These are phyloP conservation scores for Leccinum subtestaceum DNA, from an alignment of 768 basidiomycete species.

Conservation along the genomic window DNA sequence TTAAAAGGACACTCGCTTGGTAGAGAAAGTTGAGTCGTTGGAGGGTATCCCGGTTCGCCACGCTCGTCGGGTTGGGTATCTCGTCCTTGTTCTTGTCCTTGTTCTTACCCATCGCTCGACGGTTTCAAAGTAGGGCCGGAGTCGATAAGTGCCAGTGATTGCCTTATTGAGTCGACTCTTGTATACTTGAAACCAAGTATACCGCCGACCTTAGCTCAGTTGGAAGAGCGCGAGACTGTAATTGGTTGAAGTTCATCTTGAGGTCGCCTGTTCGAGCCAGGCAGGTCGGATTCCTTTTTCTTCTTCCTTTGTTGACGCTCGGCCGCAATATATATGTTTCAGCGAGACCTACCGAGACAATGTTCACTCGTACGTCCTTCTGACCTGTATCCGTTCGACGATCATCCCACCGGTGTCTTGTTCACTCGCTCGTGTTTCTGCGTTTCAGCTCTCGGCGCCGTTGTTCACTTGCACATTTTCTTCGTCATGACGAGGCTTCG, in stretches of 20 bases:
- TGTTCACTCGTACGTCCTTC: too few species aligned
- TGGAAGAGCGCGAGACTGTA: conserved; percentile 52
- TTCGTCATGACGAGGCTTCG: not conserved
- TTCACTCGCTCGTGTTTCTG: too few species aligned
- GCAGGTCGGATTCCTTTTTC: conserved; percentile 32
- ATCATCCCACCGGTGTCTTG: too few species aligned
- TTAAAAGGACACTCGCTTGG: conserved; percentile 71
- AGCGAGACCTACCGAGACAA: not conserved
- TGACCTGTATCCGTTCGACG: too few species aligned
- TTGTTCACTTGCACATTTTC: too few species aligned
- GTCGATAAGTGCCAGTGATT: too few species aligned
- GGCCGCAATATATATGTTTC: not conserved
- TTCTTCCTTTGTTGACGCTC: not conserved
- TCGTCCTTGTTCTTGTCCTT: conserved; percentile 59
- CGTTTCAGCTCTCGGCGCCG: too few species aligned
- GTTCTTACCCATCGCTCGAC: conserved; percentile 59
- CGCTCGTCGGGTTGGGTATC: conserved; percentile 52
- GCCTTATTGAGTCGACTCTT: not conserved
- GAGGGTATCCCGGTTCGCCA: conserved; percentile 70
- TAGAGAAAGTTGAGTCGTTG: conserved; percentile 86
- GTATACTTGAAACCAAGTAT: not conserved
- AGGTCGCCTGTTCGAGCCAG: conserved; percentile 46
- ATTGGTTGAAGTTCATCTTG: conserved; percentile 35
- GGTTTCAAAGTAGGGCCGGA: not conserved
- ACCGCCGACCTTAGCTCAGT: conserved; percentile 37